These are phyloP conservation scores for Trichosanthes cucumerina DNA, from an alignment of 306 rosid species.

Conservation along the genomic window DNA sequence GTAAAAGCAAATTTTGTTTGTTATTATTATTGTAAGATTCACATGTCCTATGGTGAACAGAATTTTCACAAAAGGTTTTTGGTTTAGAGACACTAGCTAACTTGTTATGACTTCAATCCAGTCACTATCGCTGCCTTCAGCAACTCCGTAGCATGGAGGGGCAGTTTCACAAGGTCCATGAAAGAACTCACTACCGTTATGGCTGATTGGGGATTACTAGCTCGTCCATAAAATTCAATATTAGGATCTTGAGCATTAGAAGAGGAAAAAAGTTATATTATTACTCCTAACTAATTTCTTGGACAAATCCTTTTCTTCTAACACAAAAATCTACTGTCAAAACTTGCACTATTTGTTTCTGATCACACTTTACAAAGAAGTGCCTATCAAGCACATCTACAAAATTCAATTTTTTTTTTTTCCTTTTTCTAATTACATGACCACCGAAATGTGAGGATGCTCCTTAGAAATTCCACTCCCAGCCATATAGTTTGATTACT, in stretches of 20 bases:
- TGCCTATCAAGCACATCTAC: neutral
- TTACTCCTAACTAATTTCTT: neutral
- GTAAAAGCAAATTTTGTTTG: neutral
- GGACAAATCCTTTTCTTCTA: neutral
- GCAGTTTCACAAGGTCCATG: neutral
- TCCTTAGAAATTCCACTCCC: neutral
- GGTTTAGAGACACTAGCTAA: neutral
- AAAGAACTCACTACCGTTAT: neutral
- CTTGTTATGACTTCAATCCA: neutral
- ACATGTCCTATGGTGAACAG: neutral
- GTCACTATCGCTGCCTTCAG: neutral
- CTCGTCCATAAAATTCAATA: neutral
- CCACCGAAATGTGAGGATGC: neutral
- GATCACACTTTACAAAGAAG: neutral
- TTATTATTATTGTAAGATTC: neutral
- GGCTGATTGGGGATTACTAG: neutral
- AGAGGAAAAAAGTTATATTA: neutral
- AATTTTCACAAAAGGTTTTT: neutral
- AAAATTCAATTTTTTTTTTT: neutral
- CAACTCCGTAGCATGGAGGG: neutral
- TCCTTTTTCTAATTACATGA: neutral
- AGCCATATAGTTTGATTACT: neutral
- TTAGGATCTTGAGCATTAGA: neutral
- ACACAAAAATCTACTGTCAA: neutral
- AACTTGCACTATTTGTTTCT: neutral